A percentile compares a stretch with the other conserved stretches of the same genome.
Conservation (phyloP, 2,329 filamentous ascomycete genomes). For the Zymoseptoria ardabiliae region DNA sequence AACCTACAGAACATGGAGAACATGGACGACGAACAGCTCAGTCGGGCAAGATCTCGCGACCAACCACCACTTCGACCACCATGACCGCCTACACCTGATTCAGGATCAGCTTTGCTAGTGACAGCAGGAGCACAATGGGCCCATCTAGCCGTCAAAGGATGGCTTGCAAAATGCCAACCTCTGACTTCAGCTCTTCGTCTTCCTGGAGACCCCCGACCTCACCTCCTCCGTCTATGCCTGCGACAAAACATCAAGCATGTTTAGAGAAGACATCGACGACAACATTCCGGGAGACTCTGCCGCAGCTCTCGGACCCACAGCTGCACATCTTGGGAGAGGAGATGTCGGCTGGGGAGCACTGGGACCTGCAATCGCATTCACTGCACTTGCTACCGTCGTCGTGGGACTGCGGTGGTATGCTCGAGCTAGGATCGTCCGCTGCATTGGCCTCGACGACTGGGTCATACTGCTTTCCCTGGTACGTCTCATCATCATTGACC, state of each 20-base stretch:
- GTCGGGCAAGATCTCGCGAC: not conserved
- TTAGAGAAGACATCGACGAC: constrained; percentile 1
- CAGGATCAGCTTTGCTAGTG: not conserved
- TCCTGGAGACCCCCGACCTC: not conserved
- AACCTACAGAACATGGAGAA: not conserved
- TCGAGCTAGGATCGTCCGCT: constrained; percentile 25
- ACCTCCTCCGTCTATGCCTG: not conserved
- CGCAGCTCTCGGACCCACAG: constrained; percentile 5
- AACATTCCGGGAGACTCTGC: not conserved
- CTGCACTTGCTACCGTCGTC: constrained; percentile 24
- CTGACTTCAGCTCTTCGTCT: not conserved
- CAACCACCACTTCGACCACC: not conserved
- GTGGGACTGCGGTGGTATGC: constrained; percentile 32
- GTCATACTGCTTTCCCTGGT: constrained; percentile 32
- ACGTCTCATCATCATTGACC: constrained; percentile 4
- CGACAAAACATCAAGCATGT: not conserved
- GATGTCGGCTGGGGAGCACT: constrained; percentile 28
- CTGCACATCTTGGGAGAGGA: constrained; percentile 14
- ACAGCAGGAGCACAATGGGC: not conserved
- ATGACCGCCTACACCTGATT: not conserved
- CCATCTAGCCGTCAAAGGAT: not conserved
- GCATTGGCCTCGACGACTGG: constrained; percentile 31
- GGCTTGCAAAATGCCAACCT: not conserved
- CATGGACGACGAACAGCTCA: not conserved
- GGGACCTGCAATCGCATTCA: constrained; percentile 26